These are phyloP conservation scores for Ploettnerulaceae sp. DNA, from an alignment of 2,329 filamentous ascomycete species.

Conservation along the genomic window DNA sequence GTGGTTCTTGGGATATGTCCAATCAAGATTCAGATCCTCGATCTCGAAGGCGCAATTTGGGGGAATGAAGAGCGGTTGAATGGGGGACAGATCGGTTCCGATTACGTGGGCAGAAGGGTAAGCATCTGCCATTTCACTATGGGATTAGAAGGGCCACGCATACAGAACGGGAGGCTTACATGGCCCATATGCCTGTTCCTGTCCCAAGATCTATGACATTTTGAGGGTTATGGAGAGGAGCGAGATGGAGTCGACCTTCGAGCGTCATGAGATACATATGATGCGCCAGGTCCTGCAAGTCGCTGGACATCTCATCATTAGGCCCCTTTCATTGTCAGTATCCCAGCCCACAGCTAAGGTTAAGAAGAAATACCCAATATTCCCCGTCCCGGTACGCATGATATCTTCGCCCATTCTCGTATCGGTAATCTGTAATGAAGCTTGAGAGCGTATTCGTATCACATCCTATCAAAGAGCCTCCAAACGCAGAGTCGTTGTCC, in stretches of 20 bases:
- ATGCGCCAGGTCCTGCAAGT: conserved; percentile 42
- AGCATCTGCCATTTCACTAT: conserved; percentile 23
- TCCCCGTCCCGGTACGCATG: conserved; percentile 38
- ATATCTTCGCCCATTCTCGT: conserved; percentile 44
- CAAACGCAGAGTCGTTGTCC: conserved; percentile 19
- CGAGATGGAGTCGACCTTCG: conserved; percentile 22
- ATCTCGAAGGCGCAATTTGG: conserved; percentile 59
- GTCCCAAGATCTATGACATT: conserved; percentile 38
- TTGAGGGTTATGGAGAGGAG: conserved; percentile 19
- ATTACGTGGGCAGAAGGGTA: conserved; percentile 31
- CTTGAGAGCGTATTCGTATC: conserved; percentile 21
- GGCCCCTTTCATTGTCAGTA: conserved; percentile 31
- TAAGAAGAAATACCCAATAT: conserved; percentile 20
- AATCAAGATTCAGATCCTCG: conserved; percentile 44
- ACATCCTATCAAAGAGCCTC: conserved; percentile 19
- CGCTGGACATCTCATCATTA: conserved; percentile 40
- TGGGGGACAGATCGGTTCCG: conserved; percentile 31
- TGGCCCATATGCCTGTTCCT: no score
- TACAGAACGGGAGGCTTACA: conserved; percentile 24
- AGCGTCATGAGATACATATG: conserved; percentile 33
- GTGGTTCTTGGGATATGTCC: conserved; percentile 24
- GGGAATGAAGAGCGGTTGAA: conserved; percentile 44
- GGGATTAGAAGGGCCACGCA: neutral
- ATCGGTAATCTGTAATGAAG: conserved; percentile 24
- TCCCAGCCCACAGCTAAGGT: neutral